These are phyloP conservation scores for Chrysosporium queenslandicum DNA, from an alignment of 2,329 filamentous ascomycete species.

Conservation along the genomic window DNA sequence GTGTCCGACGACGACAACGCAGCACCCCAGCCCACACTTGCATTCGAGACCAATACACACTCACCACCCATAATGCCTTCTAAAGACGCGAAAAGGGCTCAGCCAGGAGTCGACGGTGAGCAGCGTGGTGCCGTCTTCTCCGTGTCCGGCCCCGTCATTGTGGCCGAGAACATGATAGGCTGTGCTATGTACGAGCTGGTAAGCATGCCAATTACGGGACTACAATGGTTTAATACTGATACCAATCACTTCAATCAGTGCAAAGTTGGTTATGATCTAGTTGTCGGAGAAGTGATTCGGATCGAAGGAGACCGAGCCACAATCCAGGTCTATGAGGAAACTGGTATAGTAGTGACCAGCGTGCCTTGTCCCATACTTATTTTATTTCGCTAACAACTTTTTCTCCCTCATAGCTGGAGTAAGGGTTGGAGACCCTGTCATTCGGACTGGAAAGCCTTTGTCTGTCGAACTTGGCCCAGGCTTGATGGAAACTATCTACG, in stretches of 20 bases:
- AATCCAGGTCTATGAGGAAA: conserved; percentile 99
- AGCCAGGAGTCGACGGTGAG: conserved; percentile 42
- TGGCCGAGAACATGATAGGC: conserved; percentile 97
- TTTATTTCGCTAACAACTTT: background rate
- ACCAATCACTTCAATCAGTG: conserved; percentile 46
- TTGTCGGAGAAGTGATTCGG: conserved; percentile 96
- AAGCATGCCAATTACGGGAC: conserved; percentile 29
- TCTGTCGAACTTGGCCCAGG: conserved; percentile 96
- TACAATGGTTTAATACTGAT: background rate
- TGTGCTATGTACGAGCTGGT: conserved; percentile 99
- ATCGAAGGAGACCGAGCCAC: conserved; percentile 92
- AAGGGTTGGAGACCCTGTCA: conserved; percentile 86
- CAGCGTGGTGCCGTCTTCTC: conserved; percentile 60
- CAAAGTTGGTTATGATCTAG: conserved; percentile 79
- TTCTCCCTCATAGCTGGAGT: conserved; percentile 57
- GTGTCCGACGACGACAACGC: background rate
- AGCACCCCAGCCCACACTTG: conserved; percentile 33
- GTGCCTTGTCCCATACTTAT: background rate
- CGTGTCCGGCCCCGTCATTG: conserved; percentile 75
- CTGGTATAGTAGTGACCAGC: conserved; percentile 49
- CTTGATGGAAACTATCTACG: conserved; percentile 98
- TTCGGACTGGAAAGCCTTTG: conserved; percentile 83
- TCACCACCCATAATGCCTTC: conserved; percentile 33
- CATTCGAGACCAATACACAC: conserved; percentile 23
- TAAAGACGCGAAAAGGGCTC: conserved; percentile 36